phyloP scores from a whole-genome alignment of 202 grass and related monocot genomes.

The Bolboschoenoplectus hybrid region DNA sequence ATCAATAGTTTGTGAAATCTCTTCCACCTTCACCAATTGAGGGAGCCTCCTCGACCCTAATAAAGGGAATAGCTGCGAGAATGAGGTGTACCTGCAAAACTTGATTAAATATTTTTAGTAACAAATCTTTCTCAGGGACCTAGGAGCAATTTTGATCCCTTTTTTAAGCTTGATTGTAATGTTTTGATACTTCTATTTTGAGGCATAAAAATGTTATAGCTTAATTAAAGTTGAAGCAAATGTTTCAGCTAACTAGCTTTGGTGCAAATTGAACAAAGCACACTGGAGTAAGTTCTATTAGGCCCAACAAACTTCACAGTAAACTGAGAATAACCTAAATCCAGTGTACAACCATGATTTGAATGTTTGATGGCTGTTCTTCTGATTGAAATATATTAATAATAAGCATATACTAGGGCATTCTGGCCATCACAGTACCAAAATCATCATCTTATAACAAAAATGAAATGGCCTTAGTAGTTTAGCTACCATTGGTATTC shows the following conservation, averaged over 20 bases:
- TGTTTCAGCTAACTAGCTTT: neutral
- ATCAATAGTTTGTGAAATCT: slow-evolving; percentile 95
- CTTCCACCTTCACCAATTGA: slow-evolving; percentile 84
- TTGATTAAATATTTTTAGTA: slow-evolving; percentile 39
- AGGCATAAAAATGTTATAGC: neutral
- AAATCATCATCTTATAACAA: neutral
- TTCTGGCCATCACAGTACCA: neutral
- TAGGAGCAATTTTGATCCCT: slow-evolving; percentile 14
- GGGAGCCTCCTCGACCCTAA: slow-evolving; percentile 65
- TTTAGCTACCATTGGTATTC: neutral
- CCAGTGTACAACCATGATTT: neutral
- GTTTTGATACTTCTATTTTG: neutral
- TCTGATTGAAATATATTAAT: neutral
- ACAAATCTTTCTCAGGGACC: slow-evolving; percentile 20
- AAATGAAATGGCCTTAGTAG: neutral
- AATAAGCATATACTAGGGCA: neutral
- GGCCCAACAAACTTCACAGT: neutral
- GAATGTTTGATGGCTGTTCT: neutral
- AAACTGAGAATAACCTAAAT: neutral
- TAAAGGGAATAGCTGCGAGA: slow-evolving; percentile 73
- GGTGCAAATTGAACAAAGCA: neutral
- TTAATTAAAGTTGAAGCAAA: slow-evolving; percentile 12
- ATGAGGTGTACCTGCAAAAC: slow-evolving; percentile 80
- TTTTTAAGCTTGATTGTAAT: neutral
- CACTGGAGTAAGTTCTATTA: neutral